Percentiles rank a stretch among this genome's conserved stretches.
Conservation (phyloP, 495 filamentous ascomycete genomes). For the Talaromyces proteolyticus region DNA sequence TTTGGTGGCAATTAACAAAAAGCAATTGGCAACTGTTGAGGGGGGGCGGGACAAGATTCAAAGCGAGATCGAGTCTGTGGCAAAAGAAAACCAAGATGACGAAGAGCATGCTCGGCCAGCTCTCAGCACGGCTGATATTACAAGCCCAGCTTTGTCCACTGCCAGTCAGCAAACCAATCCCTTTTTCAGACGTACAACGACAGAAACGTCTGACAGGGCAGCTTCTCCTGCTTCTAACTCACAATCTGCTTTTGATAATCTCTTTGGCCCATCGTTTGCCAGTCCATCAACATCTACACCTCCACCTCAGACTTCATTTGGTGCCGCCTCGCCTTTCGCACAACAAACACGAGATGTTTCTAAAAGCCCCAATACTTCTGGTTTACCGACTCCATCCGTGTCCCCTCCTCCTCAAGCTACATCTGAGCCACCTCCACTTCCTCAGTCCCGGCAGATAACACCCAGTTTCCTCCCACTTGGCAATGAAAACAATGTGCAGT, state of each 20-base stretch:
- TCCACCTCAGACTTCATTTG: slow-evolving; percentile 62
- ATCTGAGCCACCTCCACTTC: slow-evolving; percentile 54
- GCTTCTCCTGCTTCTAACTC: slow-evolving; percentile 42
- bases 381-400: slow-evolving; percentile 52
- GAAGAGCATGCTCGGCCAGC: slow-evolving; percentile 28
- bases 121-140: slow-evolving; percentile 37
- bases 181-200: slow-evolving; percentile 73
- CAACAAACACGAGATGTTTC: slow-evolving; percentile 20
- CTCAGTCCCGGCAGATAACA: slow-evolving; percentile 66
- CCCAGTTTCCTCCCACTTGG: slow-evolving; percentile 65
- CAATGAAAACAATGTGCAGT: slow-evolving; percentile 52
- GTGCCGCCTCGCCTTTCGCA: slow-evolving; percentile 43
- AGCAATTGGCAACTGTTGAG: slow-evolving; percentile 87
- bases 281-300: slow-evolving; percentile 37
- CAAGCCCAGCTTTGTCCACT: slow-evolving; percentile 68
- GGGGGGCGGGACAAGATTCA: slow-evolving; percentile 80
- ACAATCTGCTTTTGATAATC: slow-evolving; percentile 77
- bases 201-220: slow-evolving; percentile 57
- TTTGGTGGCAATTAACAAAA: slow-evolving; percentile 94
- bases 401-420: slow-evolving; percentile 52
- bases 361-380: slow-evolving; percentile 35
- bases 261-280: slow-evolving; percentile 74
- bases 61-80: slow-evolving; percentile 63
- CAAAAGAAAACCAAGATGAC: slow-evolving; percentile 43
- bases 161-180: slow-evolving; percentile 79